phyloP scores from a whole-genome alignment of 208 protist genomes.

The Wallacemonas sp. region DNA sequence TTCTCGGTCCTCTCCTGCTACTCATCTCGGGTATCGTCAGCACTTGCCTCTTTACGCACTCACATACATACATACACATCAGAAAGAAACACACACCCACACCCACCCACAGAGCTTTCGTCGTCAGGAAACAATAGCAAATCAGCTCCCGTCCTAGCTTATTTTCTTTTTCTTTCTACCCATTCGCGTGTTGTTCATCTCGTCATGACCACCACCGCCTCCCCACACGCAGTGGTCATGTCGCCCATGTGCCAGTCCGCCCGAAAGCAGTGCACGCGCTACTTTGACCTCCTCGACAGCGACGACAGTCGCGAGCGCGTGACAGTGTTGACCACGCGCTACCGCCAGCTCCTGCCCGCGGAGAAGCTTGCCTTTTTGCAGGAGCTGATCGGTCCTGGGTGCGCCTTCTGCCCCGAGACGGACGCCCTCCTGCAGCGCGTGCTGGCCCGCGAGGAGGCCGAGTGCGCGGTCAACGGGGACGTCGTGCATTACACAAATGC shows the following conservation, averaged over 20 bases:
- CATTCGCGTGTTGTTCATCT: background rate
- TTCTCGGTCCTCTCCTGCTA: too few relatives aligned
- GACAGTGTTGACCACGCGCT: constrained; percentile 46
- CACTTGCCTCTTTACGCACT: too few relatives aligned
- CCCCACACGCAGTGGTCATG: constrained; percentile 1
- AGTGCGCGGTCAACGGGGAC: constrained; percentile 5
- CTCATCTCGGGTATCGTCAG: too few relatives aligned
- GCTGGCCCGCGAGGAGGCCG: constrained; percentile 26
- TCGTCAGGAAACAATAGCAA: too few relatives aligned
- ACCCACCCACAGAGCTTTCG: background rate
- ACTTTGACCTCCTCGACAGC: constrained; percentile 57
- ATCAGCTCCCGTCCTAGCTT: too few relatives aligned
- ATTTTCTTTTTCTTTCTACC: constrained; percentile 25
- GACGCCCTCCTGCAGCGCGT: constrained; percentile 9
- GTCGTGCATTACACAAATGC: constrained; percentile 33
- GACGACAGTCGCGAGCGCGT: constrained; percentile 56
- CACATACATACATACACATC: too few relatives aligned
- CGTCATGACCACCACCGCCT: background rate
- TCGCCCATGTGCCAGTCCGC: constrained; percentile 1
- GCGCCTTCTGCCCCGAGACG: background rate
- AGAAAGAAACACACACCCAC: background rate
- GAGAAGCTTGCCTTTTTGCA: constrained; percentile 60
- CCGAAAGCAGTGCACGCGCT: constrained; percentile 17
- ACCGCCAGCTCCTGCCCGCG: constrained; percentile 41
- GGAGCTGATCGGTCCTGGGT: constrained; percentile 29